A percentile compares a stretch with the other conserved stretches of the same genome.
These are phyloP conservation scores for Venturia pyrina DNA, from an alignment of 2,329 filamentous ascomycete genomes.

Conservation along the genomic window DNA sequence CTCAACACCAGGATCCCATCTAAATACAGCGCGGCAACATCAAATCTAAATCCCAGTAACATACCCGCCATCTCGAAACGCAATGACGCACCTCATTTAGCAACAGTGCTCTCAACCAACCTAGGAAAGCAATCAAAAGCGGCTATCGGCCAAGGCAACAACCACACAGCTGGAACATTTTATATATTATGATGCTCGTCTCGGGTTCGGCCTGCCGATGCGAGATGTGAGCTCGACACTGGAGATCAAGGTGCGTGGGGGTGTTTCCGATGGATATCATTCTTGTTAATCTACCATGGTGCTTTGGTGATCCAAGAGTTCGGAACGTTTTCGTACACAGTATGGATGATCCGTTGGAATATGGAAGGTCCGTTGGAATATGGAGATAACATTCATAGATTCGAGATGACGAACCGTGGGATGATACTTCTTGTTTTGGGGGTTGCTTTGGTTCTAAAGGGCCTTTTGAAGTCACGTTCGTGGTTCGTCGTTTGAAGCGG, in stretches of 20 bases:
- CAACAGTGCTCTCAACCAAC: background rate
- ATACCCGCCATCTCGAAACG: background rate
- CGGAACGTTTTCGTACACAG: background rate
- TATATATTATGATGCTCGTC: background rate
- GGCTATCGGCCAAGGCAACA: background rate
- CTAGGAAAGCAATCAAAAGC: background rate
- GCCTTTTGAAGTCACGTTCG: background rate
- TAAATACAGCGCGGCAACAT: background rate
- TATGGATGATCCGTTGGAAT: background rate
- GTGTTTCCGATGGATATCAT: background rate
- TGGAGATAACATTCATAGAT: background rate
- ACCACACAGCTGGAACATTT: background rate
- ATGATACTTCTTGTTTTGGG: background rate
- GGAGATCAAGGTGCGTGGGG: background rate
- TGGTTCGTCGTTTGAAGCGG: background rate
- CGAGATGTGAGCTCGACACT: background rate
- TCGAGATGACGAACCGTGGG: background rate
- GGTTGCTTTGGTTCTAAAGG: background rate
- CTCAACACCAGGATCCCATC: background rate
- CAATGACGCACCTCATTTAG: background rate
- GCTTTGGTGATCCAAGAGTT: background rate
- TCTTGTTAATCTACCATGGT: background rate
- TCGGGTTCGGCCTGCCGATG: background rate
- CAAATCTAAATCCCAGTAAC: background rate
- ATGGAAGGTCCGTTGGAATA: background rate